phyloP scores from a whole-genome alignment of 1,284 basidiomycete species.

The Apiotrichum montevideense region DNA sequence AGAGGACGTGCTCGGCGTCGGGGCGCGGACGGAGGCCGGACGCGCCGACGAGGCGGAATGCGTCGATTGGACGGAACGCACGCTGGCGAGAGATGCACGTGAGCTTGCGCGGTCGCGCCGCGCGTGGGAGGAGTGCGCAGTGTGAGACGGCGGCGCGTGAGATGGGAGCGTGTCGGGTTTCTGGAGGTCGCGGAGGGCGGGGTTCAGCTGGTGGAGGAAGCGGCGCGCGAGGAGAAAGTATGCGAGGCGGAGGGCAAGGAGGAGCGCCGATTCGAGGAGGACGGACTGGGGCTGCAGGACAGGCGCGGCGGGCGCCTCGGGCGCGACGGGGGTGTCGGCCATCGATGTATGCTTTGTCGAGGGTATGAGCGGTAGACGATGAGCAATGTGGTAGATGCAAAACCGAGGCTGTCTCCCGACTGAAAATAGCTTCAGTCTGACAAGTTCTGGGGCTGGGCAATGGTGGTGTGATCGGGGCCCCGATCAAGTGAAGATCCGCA shows the following conservation, averaged over 20 bases:
- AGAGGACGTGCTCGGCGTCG: not conserved
- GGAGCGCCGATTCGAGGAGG: slow-evolving; percentile 38
- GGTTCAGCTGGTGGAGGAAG: slow-evolving; percentile 37
- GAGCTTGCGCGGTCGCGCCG: slow-evolving; percentile 1
- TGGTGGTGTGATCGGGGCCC: too few relatives aligned
- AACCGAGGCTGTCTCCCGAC: too few relatives aligned
- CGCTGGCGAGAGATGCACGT: not conserved
- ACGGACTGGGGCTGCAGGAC: too few relatives aligned
- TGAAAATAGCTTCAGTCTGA: too few relatives aligned
- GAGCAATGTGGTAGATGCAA: too few relatives aligned
- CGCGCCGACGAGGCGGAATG: too few relatives aligned
- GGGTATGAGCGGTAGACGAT: too few relatives aligned
- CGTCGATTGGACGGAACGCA: not conserved
- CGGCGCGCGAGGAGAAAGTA: slow-evolving; percentile 41
- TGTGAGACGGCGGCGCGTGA: slow-evolving; percentile 2
- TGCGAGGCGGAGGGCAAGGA: slow-evolving; percentile 32
- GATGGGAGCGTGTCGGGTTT: slow-evolving; percentile 22
- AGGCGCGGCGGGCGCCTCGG: not conserved
- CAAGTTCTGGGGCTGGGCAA: too few relatives aligned
- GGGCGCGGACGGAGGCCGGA: not conserved
- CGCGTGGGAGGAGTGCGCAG: too few relatives aligned
- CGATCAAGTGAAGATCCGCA: too few relatives aligned
- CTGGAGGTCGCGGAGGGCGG: slow-evolving; percentile 39
- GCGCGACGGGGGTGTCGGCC: not conserved
- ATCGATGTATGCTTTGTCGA: too few relatives aligned